phyloP scores from a whole-genome alignment of 306 rosid species.

The Prunus padus region DNA sequence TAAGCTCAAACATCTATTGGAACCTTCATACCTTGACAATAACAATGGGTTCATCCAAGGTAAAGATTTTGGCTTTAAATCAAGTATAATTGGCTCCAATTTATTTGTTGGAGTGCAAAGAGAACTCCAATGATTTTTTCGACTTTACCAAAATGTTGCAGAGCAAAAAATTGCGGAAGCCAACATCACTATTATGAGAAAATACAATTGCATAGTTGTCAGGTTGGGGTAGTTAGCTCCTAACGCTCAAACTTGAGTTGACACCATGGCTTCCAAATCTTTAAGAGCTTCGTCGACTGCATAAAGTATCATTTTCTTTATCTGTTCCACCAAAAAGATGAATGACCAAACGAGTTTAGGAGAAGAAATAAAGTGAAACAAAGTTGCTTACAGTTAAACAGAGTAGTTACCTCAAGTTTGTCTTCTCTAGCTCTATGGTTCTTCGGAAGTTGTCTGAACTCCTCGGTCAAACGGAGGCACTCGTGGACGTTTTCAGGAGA shows the following conservation, averaged over 20 bases:
- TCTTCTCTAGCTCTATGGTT: slow-evolving; percentile 81
- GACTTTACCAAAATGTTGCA: not conserved
- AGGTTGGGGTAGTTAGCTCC: not conserved
- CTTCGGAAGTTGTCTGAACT: slow-evolving; percentile 72
- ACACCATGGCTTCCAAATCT: slow-evolving; percentile 39
- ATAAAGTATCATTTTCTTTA: slow-evolving; percentile 76
- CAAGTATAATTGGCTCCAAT: not conserved
- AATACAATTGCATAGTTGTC: not conserved
- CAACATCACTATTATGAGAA: not conserved
- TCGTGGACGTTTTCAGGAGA: slow-evolving; percentile 72
- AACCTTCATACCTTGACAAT: not conserved
- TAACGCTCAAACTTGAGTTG: not conserved
- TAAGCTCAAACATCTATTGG: not conserved
- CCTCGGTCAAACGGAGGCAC: slow-evolving; percentile 70
- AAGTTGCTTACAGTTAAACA: not conserved
- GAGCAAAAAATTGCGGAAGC: not conserved
- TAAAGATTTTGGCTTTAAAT: not conserved
- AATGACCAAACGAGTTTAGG: not conserved
- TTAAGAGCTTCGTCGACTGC: slow-evolving; percentile 55
- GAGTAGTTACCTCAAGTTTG: slow-evolving; percentile 67
- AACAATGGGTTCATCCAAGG: not conserved
- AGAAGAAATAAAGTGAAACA: slow-evolving; percentile 6
- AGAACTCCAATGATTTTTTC: not conserved
- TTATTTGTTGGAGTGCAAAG: not conserved
- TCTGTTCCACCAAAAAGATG: slow-evolving; percentile 45